These are phyloP conservation scores for Geosiphon pyriformis DNA, from an alignment of 192 early-diverging fungal genomes.

Conservation along the genomic window DNA sequence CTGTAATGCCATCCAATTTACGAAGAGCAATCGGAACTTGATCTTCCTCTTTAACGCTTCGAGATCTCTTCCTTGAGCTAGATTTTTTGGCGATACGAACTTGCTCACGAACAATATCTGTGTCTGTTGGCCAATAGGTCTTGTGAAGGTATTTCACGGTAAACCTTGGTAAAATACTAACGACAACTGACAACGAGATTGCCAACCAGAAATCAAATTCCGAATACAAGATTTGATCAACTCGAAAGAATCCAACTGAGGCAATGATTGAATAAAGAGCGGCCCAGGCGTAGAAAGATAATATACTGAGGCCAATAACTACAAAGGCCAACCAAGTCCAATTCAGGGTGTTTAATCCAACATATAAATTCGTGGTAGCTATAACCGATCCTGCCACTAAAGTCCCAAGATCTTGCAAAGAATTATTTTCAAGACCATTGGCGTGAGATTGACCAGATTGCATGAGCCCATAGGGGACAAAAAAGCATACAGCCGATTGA, in stretches of 20 bases:
- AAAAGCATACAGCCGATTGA: conserved; percentile 66
- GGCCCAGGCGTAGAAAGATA: conserved; percentile 38
- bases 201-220: conserved; percentile 67
- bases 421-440: conserved; percentile 43
- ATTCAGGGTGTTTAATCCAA: conserved; percentile 64
- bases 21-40: background rate
- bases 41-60: background rate
- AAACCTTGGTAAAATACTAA: conserved; percentile 73
- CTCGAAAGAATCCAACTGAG: conserved; percentile 46
- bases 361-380: conserved; percentile 72
- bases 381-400: conserved; percentile 68
- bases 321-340: conserved; percentile 70
- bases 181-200: conserved; percentile 47
- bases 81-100: conserved; percentile 26
- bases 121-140: conserved; percentile 72
- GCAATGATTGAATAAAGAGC: conserved; percentile 34
- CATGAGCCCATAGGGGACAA: conserved; percentile 55
- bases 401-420: conserved; percentile 66
- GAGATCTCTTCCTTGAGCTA: background rate
- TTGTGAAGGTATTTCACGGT: conserved; percentile 61
- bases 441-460: conserved; percentile 41
- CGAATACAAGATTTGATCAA: conserved; percentile 54
- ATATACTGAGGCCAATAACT: conserved; percentile 40
- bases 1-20: too few species aligned
- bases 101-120: conserved; percentile 80